These are phyloP conservation scores for Kluyveromyces wickerhamii DNA, from an alignment of 805 yeast species.

Conservation along the genomic window DNA sequence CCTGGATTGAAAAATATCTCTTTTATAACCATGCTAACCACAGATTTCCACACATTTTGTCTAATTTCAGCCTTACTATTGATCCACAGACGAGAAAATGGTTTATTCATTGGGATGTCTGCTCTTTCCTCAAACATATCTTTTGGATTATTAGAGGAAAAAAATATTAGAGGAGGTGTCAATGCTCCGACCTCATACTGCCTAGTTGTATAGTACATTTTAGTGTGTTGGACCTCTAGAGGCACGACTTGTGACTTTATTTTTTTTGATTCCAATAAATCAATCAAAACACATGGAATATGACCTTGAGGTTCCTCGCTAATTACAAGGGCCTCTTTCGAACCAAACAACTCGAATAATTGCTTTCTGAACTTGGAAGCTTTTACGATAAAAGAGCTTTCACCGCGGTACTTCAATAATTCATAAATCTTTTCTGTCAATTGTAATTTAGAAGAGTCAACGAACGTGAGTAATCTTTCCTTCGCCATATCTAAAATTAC, in stretches of 20 bases:
- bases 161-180: constrained; percentile 56
- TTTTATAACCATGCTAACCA: constrained; percentile 40
- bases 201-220: constrained; percentile 68
- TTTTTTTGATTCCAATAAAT: constrained; percentile 38
- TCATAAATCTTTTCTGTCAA: constrained; percentile 19
- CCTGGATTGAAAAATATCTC: constrained; percentile 51
- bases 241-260: constrained; percentile 48
- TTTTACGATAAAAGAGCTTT: constrained; percentile 33
- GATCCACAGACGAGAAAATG: constrained; percentile 68
- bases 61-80: constrained; percentile 57
- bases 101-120: constrained; percentile 49
- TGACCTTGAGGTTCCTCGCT: constrained; percentile 51
- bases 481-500: constrained; percentile 37
- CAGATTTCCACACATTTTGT: constrained; percentile 48
- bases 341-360: constrained; percentile 34
- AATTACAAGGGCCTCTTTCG: constrained; percentile 46
- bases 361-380: constrained; percentile 41
- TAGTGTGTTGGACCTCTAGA: constrained; percentile 38
- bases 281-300: constrained; percentile 54
- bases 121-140: constrained; percentile 9
- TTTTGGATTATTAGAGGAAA: constrained; percentile 6
- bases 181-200: constrained; percentile 55
- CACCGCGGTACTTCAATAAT: constrained; percentile 23
- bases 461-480: constrained; percentile 47
- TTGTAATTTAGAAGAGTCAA: constrained; percentile 37